Base-by-base conservation (phyloP, 2,329 filamentous ascomycete species). In the Aspergillus sp. region DNA sequence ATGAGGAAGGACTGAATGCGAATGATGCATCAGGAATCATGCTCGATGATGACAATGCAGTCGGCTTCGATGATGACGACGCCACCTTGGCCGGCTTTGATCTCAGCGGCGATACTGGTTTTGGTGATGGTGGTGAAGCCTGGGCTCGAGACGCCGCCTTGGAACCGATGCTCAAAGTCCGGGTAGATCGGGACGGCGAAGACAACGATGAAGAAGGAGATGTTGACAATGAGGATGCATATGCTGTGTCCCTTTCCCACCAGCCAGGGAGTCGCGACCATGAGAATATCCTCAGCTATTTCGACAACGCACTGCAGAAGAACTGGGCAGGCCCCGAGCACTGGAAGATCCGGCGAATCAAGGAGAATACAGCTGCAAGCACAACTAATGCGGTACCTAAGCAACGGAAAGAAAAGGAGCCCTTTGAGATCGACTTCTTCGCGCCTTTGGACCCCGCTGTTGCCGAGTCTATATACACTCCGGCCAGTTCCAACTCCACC, bases 311-410 rank as follows among this genome's bases (percentile, higher is more conserved):
- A 2, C 66, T 96, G 26, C 85, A 91, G 55, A 96, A 94, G 71
- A 95, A 95, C 52, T 98, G 91, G 89, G 81, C 82, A 4, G 93
- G 86, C 30, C 89, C 91, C n/a, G 91, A 96, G 57, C 91, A 98
- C 61, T 98, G 91, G 91, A 81, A 89, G 45, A 96, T 98, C 53
- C 75, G 84, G 41, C 86, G 86, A 53, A 91, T 98, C 59, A 96
- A 96, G 48, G 74, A 78, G 35, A 68, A 88, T 58, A 70, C 76
- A 5, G 66, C 72, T 6, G 68, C 74, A 10, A 65, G 63, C 19
- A 60, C 51, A 11, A 45, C 52, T 12, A 54, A 33, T 30, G 40
- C 58, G 4, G 56, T 64, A 49, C 48, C 73, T 58, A 51, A 79
- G 42, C 76, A 79, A 48, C 76, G 86, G 42, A 96, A 95, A 60